Evolutionary conservation across 768 basidiomycete species (phyloP).

Genomic region (Coprinopsis cinerea): DNA sequence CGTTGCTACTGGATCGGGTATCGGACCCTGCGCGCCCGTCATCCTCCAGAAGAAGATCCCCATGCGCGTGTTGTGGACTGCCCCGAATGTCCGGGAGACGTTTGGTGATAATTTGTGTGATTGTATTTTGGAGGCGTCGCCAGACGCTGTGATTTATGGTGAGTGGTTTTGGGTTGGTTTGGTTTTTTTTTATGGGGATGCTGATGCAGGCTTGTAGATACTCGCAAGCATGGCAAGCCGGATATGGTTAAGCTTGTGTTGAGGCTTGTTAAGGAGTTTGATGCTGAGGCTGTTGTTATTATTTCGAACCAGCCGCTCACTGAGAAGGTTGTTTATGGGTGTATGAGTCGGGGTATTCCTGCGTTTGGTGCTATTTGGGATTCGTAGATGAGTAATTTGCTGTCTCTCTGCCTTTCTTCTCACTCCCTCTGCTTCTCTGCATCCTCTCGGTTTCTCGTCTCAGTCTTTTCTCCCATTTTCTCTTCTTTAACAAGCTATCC

Average conservation of each 20-base stretch:
- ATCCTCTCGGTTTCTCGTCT: too few relatives aligned
- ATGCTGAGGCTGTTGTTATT: conserved; percentile 37
- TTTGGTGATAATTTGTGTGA: conserved; percentile 36
- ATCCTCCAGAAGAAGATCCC: conserved; percentile 31
- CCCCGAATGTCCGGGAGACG: conserved; percentile 33
- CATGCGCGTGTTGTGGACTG: conserved; percentile 36
- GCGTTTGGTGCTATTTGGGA: conserved; percentile 39
- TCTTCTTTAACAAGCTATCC: too few relatives aligned
- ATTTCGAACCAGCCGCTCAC: conserved; percentile 38
- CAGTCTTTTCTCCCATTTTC: too few relatives aligned
- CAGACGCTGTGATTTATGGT: conserved; percentile 32
- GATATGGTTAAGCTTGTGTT: conserved; percentile 36
- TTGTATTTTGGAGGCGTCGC: conserved; percentile 31
- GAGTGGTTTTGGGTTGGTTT: not conserved
- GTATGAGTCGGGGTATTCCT: conserved; percentile 34
- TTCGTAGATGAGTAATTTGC: too few relatives aligned
- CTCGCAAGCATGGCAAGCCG: conserved; percentile 30
- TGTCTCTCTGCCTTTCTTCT: too few relatives aligned
- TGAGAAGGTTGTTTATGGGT: conserved; percentile 32
- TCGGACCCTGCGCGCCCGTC: conserved; percentile 39
- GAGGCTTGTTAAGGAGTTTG: conserved; percentile 29
- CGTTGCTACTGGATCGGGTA: conserved; percentile 51
- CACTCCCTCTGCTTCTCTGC: too few relatives aligned
- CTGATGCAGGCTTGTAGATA: conserved; percentile 24
- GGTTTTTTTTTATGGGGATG: not conserved